Evolutionary conservation across 2,329 filamentous ascomycete genomes (phyloP).

Genomic region (Colletotrichum nymphaeae): DNA sequence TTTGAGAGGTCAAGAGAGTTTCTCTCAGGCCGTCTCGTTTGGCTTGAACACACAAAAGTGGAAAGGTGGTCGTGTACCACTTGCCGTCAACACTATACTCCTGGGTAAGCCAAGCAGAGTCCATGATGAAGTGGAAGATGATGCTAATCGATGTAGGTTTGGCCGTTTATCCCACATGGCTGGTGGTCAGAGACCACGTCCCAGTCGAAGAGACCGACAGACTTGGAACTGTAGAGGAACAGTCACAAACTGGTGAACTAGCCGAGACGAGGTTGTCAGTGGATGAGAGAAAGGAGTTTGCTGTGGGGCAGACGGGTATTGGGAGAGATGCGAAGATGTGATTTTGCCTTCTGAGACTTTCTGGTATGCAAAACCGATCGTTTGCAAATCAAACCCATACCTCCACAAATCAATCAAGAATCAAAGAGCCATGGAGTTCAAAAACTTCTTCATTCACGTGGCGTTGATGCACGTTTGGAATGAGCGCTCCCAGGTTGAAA

Average conservation of each 20-base stretch:
- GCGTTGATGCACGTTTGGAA: no score
- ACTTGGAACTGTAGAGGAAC: constrained; percentile 5
- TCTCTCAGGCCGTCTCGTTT: constrained; percentile 52
- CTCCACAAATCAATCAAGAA: no score
- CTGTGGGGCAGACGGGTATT: constrained; percentile 20
- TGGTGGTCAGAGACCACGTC: constrained; percentile 44
- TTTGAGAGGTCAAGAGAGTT: constrained; percentile 54
- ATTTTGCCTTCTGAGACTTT: background rate
- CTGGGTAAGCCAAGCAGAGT: constrained; percentile 43
- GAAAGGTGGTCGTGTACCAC: constrained; percentile 50
- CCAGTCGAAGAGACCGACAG: constrained; percentile 40
- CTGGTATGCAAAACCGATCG: no score
- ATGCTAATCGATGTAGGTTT: constrained; percentile 38
- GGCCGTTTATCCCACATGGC: constrained; percentile 43
- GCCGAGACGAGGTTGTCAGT: constrained; percentile 11
- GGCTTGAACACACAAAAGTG: constrained; percentile 52
- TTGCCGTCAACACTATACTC: constrained; percentile 52
- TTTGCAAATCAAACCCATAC: no score
- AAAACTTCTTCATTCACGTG: no score
- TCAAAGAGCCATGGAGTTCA: no score
- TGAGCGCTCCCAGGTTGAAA: no score
- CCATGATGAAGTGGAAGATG: background rate
- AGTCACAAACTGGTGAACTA: background rate
- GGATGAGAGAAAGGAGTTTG: constrained; percentile 24
- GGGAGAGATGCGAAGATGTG: constrained; percentile 26